These are phyloP conservation scores for Cutaneotrichosporon cyanovorans DNA, from an alignment of 1,284 basidiomycete species.

Conservation along the genomic window DNA sequence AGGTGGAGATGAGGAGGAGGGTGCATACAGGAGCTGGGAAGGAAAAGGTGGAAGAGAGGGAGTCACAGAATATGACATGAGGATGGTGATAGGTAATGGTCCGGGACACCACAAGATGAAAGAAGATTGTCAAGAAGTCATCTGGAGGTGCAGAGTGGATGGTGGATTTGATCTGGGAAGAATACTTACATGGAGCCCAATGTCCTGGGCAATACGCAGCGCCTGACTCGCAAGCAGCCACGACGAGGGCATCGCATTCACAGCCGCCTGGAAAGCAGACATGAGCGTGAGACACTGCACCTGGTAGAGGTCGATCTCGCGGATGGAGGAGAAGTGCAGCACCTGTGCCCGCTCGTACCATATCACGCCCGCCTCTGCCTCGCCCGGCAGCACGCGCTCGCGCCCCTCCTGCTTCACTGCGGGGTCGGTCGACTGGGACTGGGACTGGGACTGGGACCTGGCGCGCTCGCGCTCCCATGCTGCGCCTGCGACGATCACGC, in stretches of 20 bases:
- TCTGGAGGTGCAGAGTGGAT: background rate
- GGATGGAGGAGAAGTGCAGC: constrained; percentile 76
- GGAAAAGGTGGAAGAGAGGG: no score
- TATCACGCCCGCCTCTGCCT: constrained; percentile 42
- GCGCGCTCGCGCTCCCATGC: constrained; percentile 55
- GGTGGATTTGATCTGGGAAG: no score
- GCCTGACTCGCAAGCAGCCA: constrained; percentile 85
- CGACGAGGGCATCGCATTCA: constrained; percentile 82
- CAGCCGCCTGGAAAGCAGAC: constrained; percentile 77
- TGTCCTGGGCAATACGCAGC: constrained; percentile 73
- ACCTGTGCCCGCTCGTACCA: constrained; percentile 57
- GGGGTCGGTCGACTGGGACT: no score
- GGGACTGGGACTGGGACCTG: constrained; percentile 48
- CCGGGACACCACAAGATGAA: no score
- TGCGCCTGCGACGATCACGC: constrained; percentile 50
- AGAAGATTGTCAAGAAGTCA: no score
- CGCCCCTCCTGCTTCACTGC: constrained; percentile 18
- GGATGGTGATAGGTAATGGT: no score
- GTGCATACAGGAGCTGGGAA: no score
- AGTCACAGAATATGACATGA: no score
- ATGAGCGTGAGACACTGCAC: constrained; percentile 80
- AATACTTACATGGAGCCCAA: constrained; percentile 81
- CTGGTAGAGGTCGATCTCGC: constrained; percentile 67
- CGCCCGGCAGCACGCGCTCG: constrained; percentile 28
- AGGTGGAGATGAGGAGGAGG: no score